phyloP scores from a whole-genome alignment of 805 yeast species.

The Saccharomycopsis microspora region DNA sequence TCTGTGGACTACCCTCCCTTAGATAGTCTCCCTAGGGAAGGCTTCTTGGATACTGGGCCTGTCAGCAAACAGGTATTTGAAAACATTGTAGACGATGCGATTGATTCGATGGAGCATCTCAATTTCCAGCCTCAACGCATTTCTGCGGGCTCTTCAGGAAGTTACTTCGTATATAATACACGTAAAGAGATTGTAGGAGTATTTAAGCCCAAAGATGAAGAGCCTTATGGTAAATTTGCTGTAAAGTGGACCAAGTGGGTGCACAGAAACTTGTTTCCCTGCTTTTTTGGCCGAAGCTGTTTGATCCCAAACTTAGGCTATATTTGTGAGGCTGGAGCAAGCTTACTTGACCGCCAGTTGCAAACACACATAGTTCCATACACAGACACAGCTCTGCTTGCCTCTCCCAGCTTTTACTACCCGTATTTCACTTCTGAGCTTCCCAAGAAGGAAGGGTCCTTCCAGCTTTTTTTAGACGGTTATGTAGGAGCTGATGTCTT shows the following conservation, averaged over 20 bases:
- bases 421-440: constrained; percentile 21
- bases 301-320: constrained; percentile 64
- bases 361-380: constrained; percentile 51
- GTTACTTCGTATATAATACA: constrained; percentile 42
- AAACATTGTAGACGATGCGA: constrained; percentile 30
- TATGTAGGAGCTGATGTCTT: constrained; percentile 54
- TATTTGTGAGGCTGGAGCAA: constrained; percentile 62
- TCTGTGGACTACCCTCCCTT: constrained; percentile 23
- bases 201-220: constrained; percentile 73
- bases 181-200: constrained; percentile 37
- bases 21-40: constrained; percentile 21
- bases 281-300: constrained; percentile 66
- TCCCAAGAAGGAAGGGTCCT: constrained; percentile 50
- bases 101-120: constrained; percentile 31
- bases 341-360: constrained; percentile 49
- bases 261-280: constrained; percentile 64
- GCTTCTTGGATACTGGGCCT: constrained; percentile 21
- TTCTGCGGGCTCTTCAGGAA: constrained; percentile 58
- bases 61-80: constrained; percentile 25
- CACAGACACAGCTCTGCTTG: constrained; percentile 44
- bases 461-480: constrained; percentile 49
- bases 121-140: constrained; percentile 39
- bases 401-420: constrained; percentile 41
- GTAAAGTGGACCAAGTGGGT: constrained; percentile 78
- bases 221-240: constrained; percentile 67